Conservation (phyloP, 208 protist genomes). For the Acanthamoeba lenticulata region DNA sequence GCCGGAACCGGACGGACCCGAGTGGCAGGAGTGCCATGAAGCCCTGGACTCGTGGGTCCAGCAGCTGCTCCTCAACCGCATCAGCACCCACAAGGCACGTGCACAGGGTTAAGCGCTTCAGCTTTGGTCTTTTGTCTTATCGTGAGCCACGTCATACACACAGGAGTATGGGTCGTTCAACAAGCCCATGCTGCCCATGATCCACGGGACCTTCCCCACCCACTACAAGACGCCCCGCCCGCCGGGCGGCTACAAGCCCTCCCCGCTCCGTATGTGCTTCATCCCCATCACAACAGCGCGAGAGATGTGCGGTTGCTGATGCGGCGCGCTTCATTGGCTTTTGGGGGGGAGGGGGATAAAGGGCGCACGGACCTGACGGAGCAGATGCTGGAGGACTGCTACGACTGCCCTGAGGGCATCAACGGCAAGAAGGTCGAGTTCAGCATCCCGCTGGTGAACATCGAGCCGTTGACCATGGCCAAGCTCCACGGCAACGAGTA, state of each 20-base stretch:
- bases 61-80: neutral
- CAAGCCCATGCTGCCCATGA: slow-evolving; percentile 44
- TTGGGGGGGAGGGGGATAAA: neutral
- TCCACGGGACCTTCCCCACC: slow-evolving; percentile 55
- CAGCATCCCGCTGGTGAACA: slow-evolving; percentile 28
- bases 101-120: neutral
- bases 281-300: neutral
- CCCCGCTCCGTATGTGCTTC: neutral
- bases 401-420: slow-evolving; percentile 58
- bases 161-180: slow-evolving; percentile 39
- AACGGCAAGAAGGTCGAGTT: slow-evolving; percentile 54
- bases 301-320: neutral
- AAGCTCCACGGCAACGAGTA: slow-evolving; percentile 23
- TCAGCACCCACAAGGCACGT: neutral
- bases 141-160: neutral
- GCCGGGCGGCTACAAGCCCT: neutral
- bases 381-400: slow-evolving; percentile 61
- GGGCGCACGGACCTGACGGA: slow-evolving; percentile 56
- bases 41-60: slow-evolving; percentile 3
- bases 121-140: neutral
- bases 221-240: slow-evolving; percentile 28
- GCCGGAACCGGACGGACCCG: neutral
- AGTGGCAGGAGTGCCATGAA: slow-evolving; percentile 14
- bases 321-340: neutral
- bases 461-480: neutral